Conservation (phyloP, 2,329 filamentous ascomycete species). For the Aspergillus sp. region DNA sequence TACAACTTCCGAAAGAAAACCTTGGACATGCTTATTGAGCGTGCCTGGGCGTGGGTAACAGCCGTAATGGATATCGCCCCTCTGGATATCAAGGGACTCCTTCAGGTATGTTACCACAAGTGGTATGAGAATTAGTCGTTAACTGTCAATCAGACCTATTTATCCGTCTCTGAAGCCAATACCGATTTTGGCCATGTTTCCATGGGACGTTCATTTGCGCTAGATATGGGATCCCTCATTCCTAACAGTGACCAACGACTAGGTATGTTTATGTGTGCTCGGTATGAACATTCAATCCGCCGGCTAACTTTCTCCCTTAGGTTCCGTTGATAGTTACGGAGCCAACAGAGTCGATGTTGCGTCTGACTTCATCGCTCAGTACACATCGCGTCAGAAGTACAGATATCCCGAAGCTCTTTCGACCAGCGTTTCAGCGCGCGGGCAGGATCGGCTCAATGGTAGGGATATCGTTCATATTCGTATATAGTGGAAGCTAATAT, state of each 20-base stretch:
- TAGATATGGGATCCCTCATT: slow-evolving; percentile 86
- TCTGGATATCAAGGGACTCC: slow-evolving; percentile 86
- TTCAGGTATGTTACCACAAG: slow-evolving; percentile 52
- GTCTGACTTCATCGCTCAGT: slow-evolving; percentile 95
- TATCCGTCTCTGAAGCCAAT: slow-evolving; percentile 92
- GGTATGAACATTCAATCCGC: not conserved
- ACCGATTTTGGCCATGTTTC: slow-evolving; percentile 88
- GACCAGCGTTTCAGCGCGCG: slow-evolving; percentile 9
- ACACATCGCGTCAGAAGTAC: slow-evolving; percentile 95
- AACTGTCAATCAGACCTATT: slow-evolving; percentile 65
- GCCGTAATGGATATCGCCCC: slow-evolving; percentile 80
- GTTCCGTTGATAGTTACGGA: slow-evolving; percentile 72
- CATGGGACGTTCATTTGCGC: slow-evolving; percentile 86
- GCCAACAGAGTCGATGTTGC: slow-evolving; percentile 81
- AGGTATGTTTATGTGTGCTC: slow-evolving; percentile 34
- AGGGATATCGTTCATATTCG: slow-evolving; percentile 2
- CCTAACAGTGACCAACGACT: slow-evolving; percentile 84
- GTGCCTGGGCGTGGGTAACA: slow-evolving; percentile 77
- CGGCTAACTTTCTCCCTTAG: slow-evolving; percentile 19
- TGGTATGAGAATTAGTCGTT: not conserved
- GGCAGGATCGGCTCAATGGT: slow-evolving; percentile 14
- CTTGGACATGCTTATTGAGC: slow-evolving; percentile 71
- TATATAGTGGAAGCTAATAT: slow-evolving; percentile 7
- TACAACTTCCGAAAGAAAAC: slow-evolving; percentile 79
- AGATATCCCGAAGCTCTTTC: slow-evolving; percentile 73